Percentiles rank a stretch among this genome's conserved stretches.
phyloP scores from a whole-genome alignment of 352 stramenopile genomes.

The Pythium phragmiticola region DNA sequence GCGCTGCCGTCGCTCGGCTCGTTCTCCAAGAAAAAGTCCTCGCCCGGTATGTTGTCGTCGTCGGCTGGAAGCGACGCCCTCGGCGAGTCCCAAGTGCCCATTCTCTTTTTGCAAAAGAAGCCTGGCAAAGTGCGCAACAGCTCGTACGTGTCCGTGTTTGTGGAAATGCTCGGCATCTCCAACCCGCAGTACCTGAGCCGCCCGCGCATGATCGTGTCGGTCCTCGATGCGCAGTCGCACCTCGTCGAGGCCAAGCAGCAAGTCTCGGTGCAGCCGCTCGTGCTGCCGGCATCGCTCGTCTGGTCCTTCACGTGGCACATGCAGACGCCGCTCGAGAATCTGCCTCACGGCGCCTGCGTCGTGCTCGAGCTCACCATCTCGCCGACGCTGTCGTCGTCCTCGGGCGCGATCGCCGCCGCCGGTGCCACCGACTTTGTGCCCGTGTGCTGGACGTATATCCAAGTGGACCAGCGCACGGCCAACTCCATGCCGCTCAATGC shows the following conservation, averaged over 20 bases:
- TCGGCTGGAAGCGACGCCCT: constrained; percentile 23
- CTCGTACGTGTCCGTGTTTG: constrained; percentile 80
- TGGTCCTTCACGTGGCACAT: constrained; percentile 93
- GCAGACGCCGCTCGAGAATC: constrained; percentile 91
- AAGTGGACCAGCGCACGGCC: constrained; percentile 77
- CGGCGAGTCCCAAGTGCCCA: constrained; percentile 29
- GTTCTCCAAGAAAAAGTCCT: constrained; percentile 28
- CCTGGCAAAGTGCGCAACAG: constrained; percentile 71
- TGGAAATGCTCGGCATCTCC: constrained; percentile 66
- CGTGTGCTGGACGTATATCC: constrained; percentile 83
- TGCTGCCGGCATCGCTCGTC: constrained; percentile 52
- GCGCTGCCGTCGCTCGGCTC: constrained; percentile 18
- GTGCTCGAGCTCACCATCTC: constrained; percentile 66
- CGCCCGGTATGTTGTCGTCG: constrained; percentile 7
- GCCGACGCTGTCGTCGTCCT: constrained; percentile 29
- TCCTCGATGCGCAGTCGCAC: constrained; percentile 62
- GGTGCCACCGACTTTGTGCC: constrained; percentile 48
- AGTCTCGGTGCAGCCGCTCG: constrained; percentile 64
- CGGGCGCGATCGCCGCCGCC: constrained; percentile 24
- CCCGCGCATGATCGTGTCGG: constrained; percentile 68
- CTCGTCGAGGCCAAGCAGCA: constrained; percentile 78
- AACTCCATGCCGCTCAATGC: constrained; percentile 64
- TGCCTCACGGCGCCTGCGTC: constrained; percentile 72
- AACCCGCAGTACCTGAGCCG: constrained; percentile 51
- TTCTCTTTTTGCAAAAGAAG: constrained; percentile 74